Evolutionary conservation across 192 early-diverging fungal genomes (phyloP), one percentile per base, ranked within the genome.

Genomic region (Chytriomyces sp.): DNA sequence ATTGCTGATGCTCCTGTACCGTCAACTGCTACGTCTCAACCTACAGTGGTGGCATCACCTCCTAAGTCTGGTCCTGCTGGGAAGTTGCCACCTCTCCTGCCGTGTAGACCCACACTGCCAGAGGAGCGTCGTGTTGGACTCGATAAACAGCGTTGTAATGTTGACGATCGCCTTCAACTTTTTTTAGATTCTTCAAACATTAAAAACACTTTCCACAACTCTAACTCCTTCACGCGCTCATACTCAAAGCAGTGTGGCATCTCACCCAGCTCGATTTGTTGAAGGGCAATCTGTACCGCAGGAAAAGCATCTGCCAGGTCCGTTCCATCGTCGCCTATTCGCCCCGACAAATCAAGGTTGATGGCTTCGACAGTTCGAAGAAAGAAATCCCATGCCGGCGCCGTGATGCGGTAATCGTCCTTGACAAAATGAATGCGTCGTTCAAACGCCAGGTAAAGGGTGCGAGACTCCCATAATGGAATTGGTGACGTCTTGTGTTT

Each of bases 331-430:
- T 66, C 72, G 17, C 8, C 44, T 8, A 68, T 34, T 5, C 66
- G n/a, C 25, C 22, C 66, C 7, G 3, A 2, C 66, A 68, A 56
- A 34, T 68, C 66, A 5, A 3, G 33, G 34, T 77, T 80, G 41
- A 67, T 57, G 30, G 79, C 76, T 28, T 78, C 69, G 39, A 78
- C 39, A 14, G 79, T 77, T 25, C 26, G 34, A 10, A 79, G 17
- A 40, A 77, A 71, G 52, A 64, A 77, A 52, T 78, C 79, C 37
- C 62, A 75, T 37, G 77, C 77, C 12, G 77, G 79, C 25, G 69
- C 77, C 4, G 52, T 56, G 8, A 61, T 62, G 14, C 59, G 31
- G 14, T 36, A 34, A 22, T 80, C 79, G 26, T 59, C 57, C 4
- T 64, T 2, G 22, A 64, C 56, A 55, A 80, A 80, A 17, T 72